These are phyloP conservation scores for Fagopyrum esculentum DNA, from an alignment of 148 eudicot species.

Conservation along the genomic window DNA sequence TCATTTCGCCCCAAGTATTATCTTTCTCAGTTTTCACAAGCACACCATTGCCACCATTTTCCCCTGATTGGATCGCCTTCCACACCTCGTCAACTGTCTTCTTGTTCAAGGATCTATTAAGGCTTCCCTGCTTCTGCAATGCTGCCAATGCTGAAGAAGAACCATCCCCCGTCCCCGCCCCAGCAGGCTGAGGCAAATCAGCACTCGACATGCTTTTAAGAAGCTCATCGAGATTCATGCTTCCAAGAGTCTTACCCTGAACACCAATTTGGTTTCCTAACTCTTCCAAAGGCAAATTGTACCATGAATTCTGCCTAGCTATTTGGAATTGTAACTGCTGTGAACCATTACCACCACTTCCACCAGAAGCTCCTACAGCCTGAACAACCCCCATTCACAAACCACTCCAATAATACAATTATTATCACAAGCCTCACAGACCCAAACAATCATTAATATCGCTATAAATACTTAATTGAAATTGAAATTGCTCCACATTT, in stretches of 20 bases:
- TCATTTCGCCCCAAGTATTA: slow-evolving; percentile 46
- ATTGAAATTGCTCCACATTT: background rate
- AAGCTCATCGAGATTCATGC: slow-evolving; percentile 41
- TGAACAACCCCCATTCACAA: slow-evolving; percentile 32
- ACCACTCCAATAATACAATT: slow-evolving; percentile 11
- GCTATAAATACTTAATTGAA: background rate
- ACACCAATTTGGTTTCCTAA: slow-evolving; percentile 14
- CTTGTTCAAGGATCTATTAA: slow-evolving; percentile 35
- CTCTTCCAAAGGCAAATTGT: slow-evolving; percentile 18
- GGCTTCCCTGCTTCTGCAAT: slow-evolving; percentile 44
- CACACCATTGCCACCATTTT: slow-evolving; percentile 19
- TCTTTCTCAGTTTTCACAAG: slow-evolving; percentile 30
- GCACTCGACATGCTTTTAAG: slow-evolving; percentile 25
- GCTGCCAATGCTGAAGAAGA: slow-evolving; percentile 32
- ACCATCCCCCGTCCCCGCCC: slow-evolving; percentile 23
- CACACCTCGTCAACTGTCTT: slow-evolving; percentile 50
- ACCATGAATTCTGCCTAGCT: slow-evolving; percentile 9
- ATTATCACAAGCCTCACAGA: slow-evolving; percentile 2
- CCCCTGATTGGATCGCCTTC: slow-evolving; percentile 30
- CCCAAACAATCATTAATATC: slow-evolving; percentile 14
- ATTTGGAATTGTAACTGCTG: background rate
- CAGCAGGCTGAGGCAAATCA: slow-evolving; percentile 24
- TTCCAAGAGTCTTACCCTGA: slow-evolving; percentile 16
- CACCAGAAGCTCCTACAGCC: slow-evolving; percentile 14
- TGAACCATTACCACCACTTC: slow-evolving; percentile 14